Base-by-base conservation (phyloP, 805 yeast genomes). In the Scheffersomyces amazonensis region DNA sequence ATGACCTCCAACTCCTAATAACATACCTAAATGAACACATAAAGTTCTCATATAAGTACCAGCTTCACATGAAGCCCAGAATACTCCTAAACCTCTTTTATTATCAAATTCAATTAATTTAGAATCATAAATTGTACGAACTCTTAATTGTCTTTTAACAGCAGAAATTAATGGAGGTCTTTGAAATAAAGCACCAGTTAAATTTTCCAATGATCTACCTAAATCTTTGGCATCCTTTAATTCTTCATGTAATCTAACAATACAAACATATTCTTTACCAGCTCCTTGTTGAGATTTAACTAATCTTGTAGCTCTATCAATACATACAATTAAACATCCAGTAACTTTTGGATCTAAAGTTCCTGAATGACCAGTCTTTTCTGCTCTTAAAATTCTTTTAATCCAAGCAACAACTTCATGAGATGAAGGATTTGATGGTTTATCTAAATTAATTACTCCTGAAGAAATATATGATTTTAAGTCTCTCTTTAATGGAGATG, bases 371-470 rank as follows among this genome's bases (percentile, higher is more conserved):
- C 99, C 99, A 43, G 99, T 93, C 68, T 93, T 93, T 68, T 93
- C 98, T 44, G 83, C 85, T 65, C 98, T 82, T 57, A 93, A 75
- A 53, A 93, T 93, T 66, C 98, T 78, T 73, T 93, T 93, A 58
- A 93, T 81, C 99, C 99, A 93, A 17, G 99, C 99, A 56, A 93
- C 99, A 60, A 93, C 99, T 74, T 93, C 99, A 71, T 93, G 99
- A 39, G 96, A 88, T 31, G 96, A 87, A 52, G 99, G 99, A 67
- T 93, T 93, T 19, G 96, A 87, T 52, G 99, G 99, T 63, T 93
- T 93, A 72, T 93, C 99, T 54, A 93, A 76, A 73, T 93, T 93
- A 62, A 93, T 91, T 36, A 93, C 96, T 76, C 99, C 99, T 5
- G 96, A 83, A 35, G 93, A 80, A 54, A 93, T 75, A 65, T 93